These are phyloP conservation scores for Polymyxa betae DNA, from an alignment of 208 protist genomes.

Conservation along the genomic window DNA sequence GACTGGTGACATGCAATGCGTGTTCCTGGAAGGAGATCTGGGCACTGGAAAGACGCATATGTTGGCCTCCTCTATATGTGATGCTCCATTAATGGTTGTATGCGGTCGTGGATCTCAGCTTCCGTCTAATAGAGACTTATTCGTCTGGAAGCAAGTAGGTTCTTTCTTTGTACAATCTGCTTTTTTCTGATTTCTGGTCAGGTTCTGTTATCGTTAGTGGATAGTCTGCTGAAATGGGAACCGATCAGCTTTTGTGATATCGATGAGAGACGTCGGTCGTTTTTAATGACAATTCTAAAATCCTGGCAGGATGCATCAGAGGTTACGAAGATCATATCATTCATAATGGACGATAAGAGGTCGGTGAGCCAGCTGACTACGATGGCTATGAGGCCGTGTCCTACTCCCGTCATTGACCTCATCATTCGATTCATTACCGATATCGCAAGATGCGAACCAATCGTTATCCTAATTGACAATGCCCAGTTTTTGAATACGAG, in stretches of 20 bases:
- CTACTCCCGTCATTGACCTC: background rate
- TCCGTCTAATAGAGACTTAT: background rate
- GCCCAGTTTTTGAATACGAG: background rate
- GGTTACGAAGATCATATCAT: background rate
- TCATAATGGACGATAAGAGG: background rate
- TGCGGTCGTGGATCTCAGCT: constrained; percentile 4
- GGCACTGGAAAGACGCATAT: constrained; percentile 8
- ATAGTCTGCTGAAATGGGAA: background rate
- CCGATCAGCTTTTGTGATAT: background rate
- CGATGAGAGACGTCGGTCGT: background rate
- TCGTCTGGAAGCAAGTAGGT: constrained; percentile 14
- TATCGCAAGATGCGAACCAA: background rate
- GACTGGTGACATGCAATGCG: constrained; percentile 2
- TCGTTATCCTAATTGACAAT: constrained; percentile 6
- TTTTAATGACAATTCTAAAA: background rate
- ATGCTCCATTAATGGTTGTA: background rate
- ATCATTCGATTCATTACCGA: background rate
- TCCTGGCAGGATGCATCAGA: background rate
- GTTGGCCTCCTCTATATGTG: constrained; percentile 1
- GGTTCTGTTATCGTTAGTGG: background rate
- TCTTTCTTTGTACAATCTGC: background rate
- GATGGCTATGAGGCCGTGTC: background rate
- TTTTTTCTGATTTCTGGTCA: background rate
- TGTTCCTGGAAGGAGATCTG: constrained; percentile 8
- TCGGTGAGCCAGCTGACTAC: background rate